A percentile compares a stretch with the other conserved stretches of the same genome.
phyloP scores from a whole-genome alignment of 2,329 filamentous ascomycete species.

The Colletotrichum cuscutae region DNA sequence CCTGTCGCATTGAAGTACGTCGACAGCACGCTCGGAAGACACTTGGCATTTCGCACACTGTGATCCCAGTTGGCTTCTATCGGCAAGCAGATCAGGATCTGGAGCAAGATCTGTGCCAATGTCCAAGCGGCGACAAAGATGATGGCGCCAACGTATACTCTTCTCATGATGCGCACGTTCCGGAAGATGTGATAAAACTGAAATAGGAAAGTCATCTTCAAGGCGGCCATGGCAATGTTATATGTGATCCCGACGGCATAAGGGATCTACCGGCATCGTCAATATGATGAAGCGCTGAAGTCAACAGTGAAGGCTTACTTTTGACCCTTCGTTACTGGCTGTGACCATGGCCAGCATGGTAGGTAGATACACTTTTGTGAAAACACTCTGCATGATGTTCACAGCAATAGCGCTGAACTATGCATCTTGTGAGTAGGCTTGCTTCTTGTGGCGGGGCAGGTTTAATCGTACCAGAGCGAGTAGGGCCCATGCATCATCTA shows the following conservation, averaged over 20 bases:
- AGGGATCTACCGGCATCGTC: too few species aligned
- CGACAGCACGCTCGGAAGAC: too few species aligned
- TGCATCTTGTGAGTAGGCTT: too few species aligned
- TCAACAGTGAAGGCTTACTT: too few species aligned
- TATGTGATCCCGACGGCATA: background rate
- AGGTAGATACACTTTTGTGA: too few species aligned
- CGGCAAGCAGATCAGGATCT: slow-evolving; percentile 7
- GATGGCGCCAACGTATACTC: slow-evolving; percentile 18
- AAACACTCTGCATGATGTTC: too few species aligned
- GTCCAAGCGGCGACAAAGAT: slow-evolving; percentile 15
- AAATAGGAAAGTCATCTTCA: slow-evolving; percentile 20
- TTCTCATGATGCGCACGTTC: slow-evolving; percentile 14
- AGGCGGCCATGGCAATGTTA: slow-evolving; percentile 3
- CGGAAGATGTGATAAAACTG: slow-evolving; percentile 20
- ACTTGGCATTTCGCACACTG: background rate
- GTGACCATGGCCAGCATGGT: too few species aligned
- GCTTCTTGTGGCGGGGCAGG: too few species aligned
- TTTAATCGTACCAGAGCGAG: background rate
- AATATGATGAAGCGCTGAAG: too few species aligned
- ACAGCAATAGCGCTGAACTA: too few species aligned
- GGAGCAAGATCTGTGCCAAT: slow-evolving; percentile 4
- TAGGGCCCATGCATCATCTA: slow-evolving; percentile 13
- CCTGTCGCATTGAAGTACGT: too few species aligned
- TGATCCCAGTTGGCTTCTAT: slow-evolving; percentile 16
- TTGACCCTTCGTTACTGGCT: too few species aligned